Evolutionary conservation across 2,329 filamentous ascomycete genomes (phyloP), one percentile per base, ranked within the genome.

Genomic region (Ophiostoma sp.): DNA sequence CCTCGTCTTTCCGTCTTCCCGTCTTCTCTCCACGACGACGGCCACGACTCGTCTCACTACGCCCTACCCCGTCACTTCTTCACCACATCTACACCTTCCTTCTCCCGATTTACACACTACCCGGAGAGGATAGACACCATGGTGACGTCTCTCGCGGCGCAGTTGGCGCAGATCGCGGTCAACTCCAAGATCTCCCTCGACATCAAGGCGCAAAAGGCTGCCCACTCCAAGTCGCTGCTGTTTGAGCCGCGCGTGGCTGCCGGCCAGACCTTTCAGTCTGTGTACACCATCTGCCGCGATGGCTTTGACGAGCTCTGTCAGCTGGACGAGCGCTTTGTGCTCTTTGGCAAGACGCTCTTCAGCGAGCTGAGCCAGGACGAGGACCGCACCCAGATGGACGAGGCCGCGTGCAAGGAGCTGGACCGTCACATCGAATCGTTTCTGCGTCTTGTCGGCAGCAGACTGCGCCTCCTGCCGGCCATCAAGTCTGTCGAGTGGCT

Each of bases 401-500:
- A 85, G 39, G 83, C 85, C 72, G 92, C 98, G 78, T 98, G 97
- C 80, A 85, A 87, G 74, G 90, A 93, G 77, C 83, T 99, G 70
- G 88, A 97, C 79, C 83, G 76, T 67, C 90, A 89, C 70, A 81
- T 98, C 70, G 91, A 96, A 75, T 86, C 87, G 17, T 99, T 98
- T 77, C 82, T 99, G 74, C 90, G 89, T 41, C 84, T 98, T 17
- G 88, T 91, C 13, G 90, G 92, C 31, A 88, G 89, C 35, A 87
- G 90, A 57, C 78, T 99, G 74, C 84, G 94, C 73, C 83, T 99
- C 41, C 93, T 90, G 81, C 94, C 95, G 57, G 93, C 92, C 0
- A 87, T 97, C 69, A 96, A 96, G 80, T 89, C 94, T 20, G 84
- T 98, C 52, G 96, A 99, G 82, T 99, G 95, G 95, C 85, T 99